Evolutionary conservation across 176 grass and related monocot species (phyloP).

Genomic region (Oryza punctata): DNA sequence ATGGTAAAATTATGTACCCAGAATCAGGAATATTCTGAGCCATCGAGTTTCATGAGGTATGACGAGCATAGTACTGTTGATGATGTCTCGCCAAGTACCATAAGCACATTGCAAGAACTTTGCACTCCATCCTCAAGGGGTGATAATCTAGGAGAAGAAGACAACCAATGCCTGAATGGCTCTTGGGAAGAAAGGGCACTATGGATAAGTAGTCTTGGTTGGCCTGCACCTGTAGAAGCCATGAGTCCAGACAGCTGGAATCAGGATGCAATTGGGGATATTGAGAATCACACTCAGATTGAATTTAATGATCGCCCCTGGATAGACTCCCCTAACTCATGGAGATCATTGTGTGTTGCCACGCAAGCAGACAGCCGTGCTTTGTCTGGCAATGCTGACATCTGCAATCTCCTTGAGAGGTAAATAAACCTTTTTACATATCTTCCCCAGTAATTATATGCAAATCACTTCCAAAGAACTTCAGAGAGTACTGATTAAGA

Average conservation of each 20-base stretch:
- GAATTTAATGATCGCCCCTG: constrained; percentile 59
- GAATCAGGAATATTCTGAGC: constrained; percentile 38
- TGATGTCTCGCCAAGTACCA: constrained; percentile 53
- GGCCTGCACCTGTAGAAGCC: constrained; percentile 67
- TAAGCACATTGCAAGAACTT: constrained; percentile 43
- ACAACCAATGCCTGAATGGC: constrained; percentile 55
- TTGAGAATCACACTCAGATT: constrained; percentile 51
- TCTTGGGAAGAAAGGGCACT: constrained; percentile 91
- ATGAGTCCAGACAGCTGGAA: constrained; percentile 67
- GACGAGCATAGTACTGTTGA: constrained; percentile 26
- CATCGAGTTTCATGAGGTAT: constrained; percentile 45
- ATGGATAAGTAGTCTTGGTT: constrained; percentile 74
- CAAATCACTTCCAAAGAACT: neutral
- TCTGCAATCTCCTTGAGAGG: constrained; percentile 88
- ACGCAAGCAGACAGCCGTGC: constrained; percentile 45
- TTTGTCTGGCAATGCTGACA: constrained; percentile 73
- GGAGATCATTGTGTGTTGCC: constrained; percentile 57
- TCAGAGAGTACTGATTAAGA: neutral
- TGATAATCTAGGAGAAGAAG: constrained; percentile 67
- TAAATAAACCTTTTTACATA: constrained; percentile 39
- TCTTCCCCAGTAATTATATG: constrained; percentile 25
- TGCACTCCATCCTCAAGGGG: constrained; percentile 54
- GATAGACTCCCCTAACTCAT: constrained; percentile 83
- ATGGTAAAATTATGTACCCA: constrained; percentile 28
- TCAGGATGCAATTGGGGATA: constrained; percentile 54